Percentiles rank a stretch among this genome's conserved stretches.
Conservation (phyloP, 768 basidiomycete species). For the Kwoniella botswanensis region DNA sequence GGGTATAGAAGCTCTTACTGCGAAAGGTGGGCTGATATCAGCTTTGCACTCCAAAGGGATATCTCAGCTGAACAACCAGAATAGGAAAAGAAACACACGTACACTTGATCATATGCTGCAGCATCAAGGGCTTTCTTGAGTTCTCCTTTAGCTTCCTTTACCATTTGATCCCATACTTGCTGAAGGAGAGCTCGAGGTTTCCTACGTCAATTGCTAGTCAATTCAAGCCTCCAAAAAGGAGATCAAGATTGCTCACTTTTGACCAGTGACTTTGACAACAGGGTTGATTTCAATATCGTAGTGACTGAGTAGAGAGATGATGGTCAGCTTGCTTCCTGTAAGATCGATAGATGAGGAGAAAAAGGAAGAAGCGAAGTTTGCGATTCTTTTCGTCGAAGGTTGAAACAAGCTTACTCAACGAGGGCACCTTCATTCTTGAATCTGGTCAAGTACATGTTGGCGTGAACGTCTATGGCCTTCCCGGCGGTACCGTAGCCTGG, state of each 20-base stretch:
- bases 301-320: slow-evolving; percentile 33
- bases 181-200: slow-evolving; percentile 47
- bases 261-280: slow-evolving; percentile 53
- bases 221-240: background rate
- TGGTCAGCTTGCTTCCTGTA: no score
- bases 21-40: background rate
- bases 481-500: slow-evolving; percentile 48
- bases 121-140: slow-evolving; percentile 41
- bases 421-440: slow-evolving; percentile 44
- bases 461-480: slow-evolving; percentile 36
- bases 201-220: slow-evolving; percentile 22
- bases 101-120: slow-evolving; percentile 46
- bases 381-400: no score
- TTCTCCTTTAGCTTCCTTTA: slow-evolving; percentile 29
- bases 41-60: background rate
- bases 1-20: slow-evolving; percentile 56
- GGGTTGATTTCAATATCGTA: slow-evolving; percentile 58
- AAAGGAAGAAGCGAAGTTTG: background rate
- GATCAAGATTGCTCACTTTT: slow-evolving; percentile 41
- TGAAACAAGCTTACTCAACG: slow-evolving; percentile 27
- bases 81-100: slow-evolving; percentile 12
- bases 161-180: slow-evolving; percentile 45
- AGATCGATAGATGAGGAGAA: background rate
- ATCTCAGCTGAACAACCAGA: no score
- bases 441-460: slow-evolving; percentile 51